phyloP scores from a whole-genome alignment of 345 rosid species.

The Pistacia vera region DNA sequence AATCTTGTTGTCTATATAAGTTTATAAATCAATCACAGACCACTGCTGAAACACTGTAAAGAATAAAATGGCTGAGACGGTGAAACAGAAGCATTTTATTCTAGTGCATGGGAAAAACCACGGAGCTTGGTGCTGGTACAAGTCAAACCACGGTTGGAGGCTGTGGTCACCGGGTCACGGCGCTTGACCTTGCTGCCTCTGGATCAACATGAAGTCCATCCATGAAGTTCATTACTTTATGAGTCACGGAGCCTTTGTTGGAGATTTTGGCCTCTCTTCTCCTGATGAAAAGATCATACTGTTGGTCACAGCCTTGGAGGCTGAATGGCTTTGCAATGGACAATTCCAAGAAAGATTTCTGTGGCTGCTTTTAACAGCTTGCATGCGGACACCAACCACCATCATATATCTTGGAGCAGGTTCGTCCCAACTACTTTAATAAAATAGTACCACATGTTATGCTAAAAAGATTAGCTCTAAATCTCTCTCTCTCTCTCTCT shows the following conservation, averaged over 20 bases:
- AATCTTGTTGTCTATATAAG: too few species aligned
- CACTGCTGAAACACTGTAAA: too few species aligned
- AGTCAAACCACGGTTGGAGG: neutral
- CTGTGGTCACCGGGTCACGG: neutral
- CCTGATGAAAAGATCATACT: constrained; percentile 38
- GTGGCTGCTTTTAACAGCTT: constrained; percentile 29
- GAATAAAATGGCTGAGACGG: too few species aligned
- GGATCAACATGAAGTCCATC: neutral
- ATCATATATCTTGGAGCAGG: constrained; percentile 28
- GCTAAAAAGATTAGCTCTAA: too few species aligned
- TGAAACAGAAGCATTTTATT: too few species aligned
- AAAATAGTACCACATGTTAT: too few species aligned
- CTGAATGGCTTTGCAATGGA: constrained; percentile 53
- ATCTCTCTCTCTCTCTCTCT: too few species aligned
- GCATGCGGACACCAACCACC: constrained; percentile 37
- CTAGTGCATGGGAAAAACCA: too few species aligned
- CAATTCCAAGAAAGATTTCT: constrained; percentile 28
- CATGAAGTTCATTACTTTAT: neutral
- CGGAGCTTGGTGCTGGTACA: too few species aligned
- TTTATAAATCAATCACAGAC: too few species aligned
- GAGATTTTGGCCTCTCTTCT: constrained; percentile 32
- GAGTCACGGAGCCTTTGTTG: constrained; percentile 49
- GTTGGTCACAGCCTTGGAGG: constrained; percentile 77
- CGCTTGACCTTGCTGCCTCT: neutral
- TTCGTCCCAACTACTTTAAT: too few species aligned